Percentiles rank a stretch among this genome's conserved stretches.
Conservation (phyloP, 1,284 basidiomycete genomes). For the Ceratobasidium sp. region DNA sequence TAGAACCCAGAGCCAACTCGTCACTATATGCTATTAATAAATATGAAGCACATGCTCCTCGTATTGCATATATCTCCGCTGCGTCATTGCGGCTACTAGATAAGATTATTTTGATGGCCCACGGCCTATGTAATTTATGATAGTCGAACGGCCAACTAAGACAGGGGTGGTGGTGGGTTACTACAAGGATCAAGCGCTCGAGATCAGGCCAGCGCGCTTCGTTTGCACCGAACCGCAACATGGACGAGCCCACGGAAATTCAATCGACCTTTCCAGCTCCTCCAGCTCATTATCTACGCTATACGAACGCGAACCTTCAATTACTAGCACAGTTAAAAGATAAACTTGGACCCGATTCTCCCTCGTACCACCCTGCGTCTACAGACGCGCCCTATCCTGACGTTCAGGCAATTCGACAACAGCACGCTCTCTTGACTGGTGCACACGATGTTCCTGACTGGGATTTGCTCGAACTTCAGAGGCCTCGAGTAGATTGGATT, state of each 20-base stretch:
- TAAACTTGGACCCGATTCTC: slow-evolving; percentile 35
- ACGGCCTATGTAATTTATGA: too few species aligned
- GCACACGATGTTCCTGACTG: slow-evolving; percentile 42
- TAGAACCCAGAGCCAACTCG: neutral
- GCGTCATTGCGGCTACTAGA: too few species aligned
- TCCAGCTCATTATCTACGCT: slow-evolving; percentile 46
- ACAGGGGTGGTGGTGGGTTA: neutral
- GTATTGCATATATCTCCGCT: neutral
- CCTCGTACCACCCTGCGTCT: slow-evolving; percentile 23
- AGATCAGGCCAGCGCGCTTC: neutral
- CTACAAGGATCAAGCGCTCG: neutral
- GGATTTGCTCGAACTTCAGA: slow-evolving; percentile 46
- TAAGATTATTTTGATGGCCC: too few species aligned
- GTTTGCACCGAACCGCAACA: slow-evolving; percentile 5
- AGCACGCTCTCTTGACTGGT: slow-evolving; percentile 38
- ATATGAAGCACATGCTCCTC: neutral
- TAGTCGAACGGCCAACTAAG: too few species aligned
- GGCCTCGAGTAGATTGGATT: slow-evolving; percentile 48
- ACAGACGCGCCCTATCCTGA: slow-evolving; percentile 36
- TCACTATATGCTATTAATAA: neutral
- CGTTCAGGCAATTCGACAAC: slow-evolving; percentile 26
- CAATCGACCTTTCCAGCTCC: slow-evolving; percentile 47
- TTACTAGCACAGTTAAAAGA: slow-evolving; percentile 43
- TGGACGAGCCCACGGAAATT: slow-evolving; percentile 36
- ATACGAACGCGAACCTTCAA: slow-evolving; percentile 46